Evolutionary conservation across 78 protist species (phyloP).

Genomic region (Capsaspora owczarzaki): DNA sequence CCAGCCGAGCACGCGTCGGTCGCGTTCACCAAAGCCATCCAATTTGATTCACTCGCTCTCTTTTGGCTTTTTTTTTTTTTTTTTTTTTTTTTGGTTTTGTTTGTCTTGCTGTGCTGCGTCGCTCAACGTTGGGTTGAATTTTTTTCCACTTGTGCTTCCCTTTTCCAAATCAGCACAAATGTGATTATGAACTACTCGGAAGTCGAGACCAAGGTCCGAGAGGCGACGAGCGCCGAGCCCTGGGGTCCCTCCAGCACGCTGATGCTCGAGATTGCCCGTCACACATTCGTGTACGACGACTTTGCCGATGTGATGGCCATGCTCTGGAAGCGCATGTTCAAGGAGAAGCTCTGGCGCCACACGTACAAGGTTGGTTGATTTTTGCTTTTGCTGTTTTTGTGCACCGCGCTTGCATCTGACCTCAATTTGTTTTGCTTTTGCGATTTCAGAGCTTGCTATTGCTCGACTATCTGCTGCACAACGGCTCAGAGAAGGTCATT

Average conservation of each 20-base stretch:
- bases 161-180: not conserved
- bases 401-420: not conserved
- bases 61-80: not conserved
- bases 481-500: slow-evolving; percentile 24
- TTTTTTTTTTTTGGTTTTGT: not conserved
- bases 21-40: too few species aligned
- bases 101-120: not conserved
- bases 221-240: slow-evolving; percentile 32
- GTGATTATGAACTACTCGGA: slow-evolving; percentile 30
- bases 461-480: slow-evolving; percentile 23
- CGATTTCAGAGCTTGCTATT: slow-evolving; percentile 16
- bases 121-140: not conserved
- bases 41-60: not conserved
- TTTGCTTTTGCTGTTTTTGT: too few species aligned
- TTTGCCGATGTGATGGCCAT: slow-evolving; percentile 17
- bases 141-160: not conserved
- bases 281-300: not conserved
- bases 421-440: not conserved
- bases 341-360: slow-evolving; percentile 23
- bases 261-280: slow-evolving; percentile 30
- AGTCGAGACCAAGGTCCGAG: slow-evolving; percentile 41
- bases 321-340: slow-evolving; percentile 24
- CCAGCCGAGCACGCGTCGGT: too few species aligned
- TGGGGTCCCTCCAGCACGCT: slow-evolving; percentile 41
- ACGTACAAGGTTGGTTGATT: slow-evolving; percentile 26